A percentile compares a stretch with the other conserved stretches of the same genome.
These are phyloP conservation scores for Diaporthe ilicicola DNA, from an alignment of 2,329 filamentous ascomycete species.

Conservation along the genomic window DNA sequence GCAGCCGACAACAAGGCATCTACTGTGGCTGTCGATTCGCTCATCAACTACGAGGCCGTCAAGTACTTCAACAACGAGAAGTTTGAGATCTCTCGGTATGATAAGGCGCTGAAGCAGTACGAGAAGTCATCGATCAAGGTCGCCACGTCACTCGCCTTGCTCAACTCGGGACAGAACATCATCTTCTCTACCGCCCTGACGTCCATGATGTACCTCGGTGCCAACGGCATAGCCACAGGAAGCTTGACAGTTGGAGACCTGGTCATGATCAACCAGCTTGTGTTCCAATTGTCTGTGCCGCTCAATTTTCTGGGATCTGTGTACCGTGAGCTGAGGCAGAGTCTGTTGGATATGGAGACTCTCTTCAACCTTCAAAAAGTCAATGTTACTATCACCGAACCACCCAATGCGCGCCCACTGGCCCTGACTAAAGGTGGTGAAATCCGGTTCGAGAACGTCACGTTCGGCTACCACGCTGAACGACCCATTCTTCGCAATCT, in stretches of 20 bases:
- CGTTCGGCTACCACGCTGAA: constrained; percentile 89
- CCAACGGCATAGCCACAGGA: constrained; percentile 85
- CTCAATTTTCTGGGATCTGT: constrained; percentile 98
- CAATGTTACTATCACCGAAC: constrained; percentile 85
- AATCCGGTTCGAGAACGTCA: constrained; percentile 91
- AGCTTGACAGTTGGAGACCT: constrained; percentile 90
- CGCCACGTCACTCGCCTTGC: constrained; percentile 87
- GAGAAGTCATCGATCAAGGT: constrained; percentile 97
- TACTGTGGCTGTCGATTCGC: constrained; percentile 92
- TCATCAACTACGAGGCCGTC: constrained; percentile 99
- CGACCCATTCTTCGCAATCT: constrained; percentile 88
- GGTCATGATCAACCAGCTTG: constrained; percentile 98
- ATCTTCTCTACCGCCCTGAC: constrained; percentile 96
- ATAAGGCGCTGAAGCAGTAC: constrained; percentile 84
- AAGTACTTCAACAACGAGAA: constrained; percentile 99
- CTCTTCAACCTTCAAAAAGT: constrained; percentile 98
- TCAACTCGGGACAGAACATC: constrained; percentile 95
- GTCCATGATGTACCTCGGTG: constrained; percentile 97
- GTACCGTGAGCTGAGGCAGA: constrained; percentile 94
- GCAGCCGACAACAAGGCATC: constrained; percentile 95
- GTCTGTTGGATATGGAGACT: constrained; percentile 97
- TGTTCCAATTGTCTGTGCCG: constrained; percentile 96
- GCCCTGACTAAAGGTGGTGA: constrained; percentile 80
- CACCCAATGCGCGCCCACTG: constrained; percentile 76
- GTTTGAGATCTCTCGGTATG: constrained; percentile 91